Base-by-base conservation (phyloP, 2,329 filamentous ascomycete genomes). In the Aspergillus versicolor region DNA sequence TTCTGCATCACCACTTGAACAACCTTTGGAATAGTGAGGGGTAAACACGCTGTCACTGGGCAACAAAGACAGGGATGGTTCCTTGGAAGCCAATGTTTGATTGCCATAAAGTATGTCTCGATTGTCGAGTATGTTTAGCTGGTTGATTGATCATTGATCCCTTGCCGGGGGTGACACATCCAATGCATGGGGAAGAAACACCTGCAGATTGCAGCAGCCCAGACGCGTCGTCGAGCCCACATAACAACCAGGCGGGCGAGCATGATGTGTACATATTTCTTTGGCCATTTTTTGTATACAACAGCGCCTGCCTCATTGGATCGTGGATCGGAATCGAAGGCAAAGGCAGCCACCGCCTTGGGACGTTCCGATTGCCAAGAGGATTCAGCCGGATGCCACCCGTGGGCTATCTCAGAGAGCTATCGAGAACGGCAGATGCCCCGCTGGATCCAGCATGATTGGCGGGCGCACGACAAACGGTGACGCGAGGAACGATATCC, bases 401-500 rank as follows among this genome's bases (percentile, higher is more conserved):
- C 27, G 27, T 9, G 27, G 9, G 27, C 27, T 30, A 52, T 50
- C 54, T 59, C 3, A 3, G 21, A 56, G 47, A 50, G 47, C 22
- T 9, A 55, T 57, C 54, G 56, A 62, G 37, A 52, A 54, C 47
- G 54, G 57, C 46, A 52, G 52, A 37, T 54, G 17, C 54, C 42
- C 60, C 62, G 61, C 52, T 32, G 2, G 1, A 15, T 3, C 15
- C 15, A 21, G 34, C 52, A 6, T 61, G 43, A 62, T 61, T 64
- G 45, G 63, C 37, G 37, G 11, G 19, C 27, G 51, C 17, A 38
- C 5, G 27, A 47, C 49, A 63, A 65, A 65, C 62, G 63, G 63
- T 51, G 60, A 58, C 62, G 60, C 62, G 61, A 63, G 63, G 58
- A 61, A 63, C 53, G 61, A 59, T 53, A 51, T 61, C 60, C 56